Percentiles rank a stretch among this genome's conserved stretches.
Evolutionary conservation across 805 yeast species (phyloP).

Genomic region (Tetrapisispora arboricola): DNA sequence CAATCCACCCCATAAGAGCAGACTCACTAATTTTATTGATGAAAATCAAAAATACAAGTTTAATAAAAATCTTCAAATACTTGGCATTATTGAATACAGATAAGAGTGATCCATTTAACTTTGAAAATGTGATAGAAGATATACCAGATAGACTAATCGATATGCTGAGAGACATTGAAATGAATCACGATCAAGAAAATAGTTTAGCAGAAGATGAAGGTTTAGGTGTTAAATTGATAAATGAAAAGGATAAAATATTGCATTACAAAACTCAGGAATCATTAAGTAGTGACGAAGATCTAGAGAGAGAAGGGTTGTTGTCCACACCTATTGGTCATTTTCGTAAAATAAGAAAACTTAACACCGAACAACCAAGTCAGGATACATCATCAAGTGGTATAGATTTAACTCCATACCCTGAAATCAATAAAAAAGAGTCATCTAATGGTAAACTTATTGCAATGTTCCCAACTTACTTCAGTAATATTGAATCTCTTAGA

Average conservation of each 20-base stretch:
- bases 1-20: background rate
- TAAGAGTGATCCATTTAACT: background rate
- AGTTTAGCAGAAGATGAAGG: background rate
- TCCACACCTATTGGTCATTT: background rate
- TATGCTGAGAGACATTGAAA: background rate
- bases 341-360: background rate
- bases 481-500: background rate
- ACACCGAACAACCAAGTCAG: background rate
- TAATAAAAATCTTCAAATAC: background rate
- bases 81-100: background rate
- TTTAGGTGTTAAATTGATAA: background rate
- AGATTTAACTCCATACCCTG: background rate
- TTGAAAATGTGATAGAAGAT: background rate
- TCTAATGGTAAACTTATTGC: background rate
- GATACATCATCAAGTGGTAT: background rate
- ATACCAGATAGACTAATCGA: background rate
- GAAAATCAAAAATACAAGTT: background rate
- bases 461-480: constrained; percentile 1
- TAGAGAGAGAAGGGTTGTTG: background rate
- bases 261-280: background rate
- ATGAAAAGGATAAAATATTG: background rate
- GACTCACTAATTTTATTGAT: background rate
- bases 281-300: background rate
- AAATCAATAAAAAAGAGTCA: background rate
- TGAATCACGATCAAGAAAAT: background rate